Evolutionary conservation across 345 rosid genomes (phyloP).

Genomic region (Cardamine resedifolia): DNA sequence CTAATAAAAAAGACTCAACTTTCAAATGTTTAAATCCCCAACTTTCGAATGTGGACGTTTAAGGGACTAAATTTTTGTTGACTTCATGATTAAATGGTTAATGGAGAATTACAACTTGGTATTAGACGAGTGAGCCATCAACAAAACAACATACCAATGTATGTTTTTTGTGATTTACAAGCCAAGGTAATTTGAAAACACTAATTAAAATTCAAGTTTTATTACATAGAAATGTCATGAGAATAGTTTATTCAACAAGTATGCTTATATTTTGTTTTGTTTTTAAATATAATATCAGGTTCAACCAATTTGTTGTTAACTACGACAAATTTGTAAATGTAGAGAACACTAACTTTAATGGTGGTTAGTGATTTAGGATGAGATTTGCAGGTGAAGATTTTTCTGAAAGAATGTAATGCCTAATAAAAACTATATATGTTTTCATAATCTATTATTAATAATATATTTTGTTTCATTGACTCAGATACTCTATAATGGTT

Average conservation of each 20-base stretch:
- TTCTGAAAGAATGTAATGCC: neutral
- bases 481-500: neutral
- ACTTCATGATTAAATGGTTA: too few relatives aligned
- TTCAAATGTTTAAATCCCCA: too few relatives aligned
- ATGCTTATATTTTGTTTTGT: neutral
- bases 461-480: too few relatives aligned
- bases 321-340: constrained; percentile 47
- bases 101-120: too few relatives aligned
- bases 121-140: too few relatives aligned
- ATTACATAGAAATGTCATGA: neutral
- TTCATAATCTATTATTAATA: too few relatives aligned
- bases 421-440: too few relatives aligned
- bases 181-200: neutral
- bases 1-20: too few relatives aligned
- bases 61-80: too few relatives aligned
- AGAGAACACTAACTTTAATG: constrained; percentile 44
- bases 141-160: too few relatives aligned
- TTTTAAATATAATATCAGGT: neutral
- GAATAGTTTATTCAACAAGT: neutral
- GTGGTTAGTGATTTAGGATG: constrained; percentile 57
- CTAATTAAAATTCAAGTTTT: neutral
- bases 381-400: constrained; percentile 58
- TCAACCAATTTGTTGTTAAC: neutral
- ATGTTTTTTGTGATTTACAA: neutral
- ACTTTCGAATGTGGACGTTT: too few relatives aligned